These are phyloP conservation scores for Daldinia decipiens DNA, from an alignment of 495 filamentous ascomycete genomes.

Conservation along the genomic window DNA sequence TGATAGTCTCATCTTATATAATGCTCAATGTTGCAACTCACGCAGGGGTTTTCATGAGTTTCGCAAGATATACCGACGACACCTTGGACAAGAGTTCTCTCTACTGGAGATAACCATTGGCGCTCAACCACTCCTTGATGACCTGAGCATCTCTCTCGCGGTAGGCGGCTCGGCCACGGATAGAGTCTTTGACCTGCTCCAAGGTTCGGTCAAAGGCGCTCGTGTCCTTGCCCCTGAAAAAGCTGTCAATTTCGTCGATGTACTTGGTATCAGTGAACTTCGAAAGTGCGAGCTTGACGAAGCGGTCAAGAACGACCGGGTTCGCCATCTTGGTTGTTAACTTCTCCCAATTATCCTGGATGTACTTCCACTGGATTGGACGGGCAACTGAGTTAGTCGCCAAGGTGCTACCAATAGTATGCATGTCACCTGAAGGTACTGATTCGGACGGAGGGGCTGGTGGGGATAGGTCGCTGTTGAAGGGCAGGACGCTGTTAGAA, in stretches of 20 bases:
- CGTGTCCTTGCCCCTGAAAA: slow-evolving; percentile 86
- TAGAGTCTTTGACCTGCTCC: slow-evolving; percentile 80
- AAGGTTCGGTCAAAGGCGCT: slow-evolving; percentile 82
- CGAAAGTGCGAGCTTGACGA: slow-evolving; percentile 77
- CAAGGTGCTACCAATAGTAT: slow-evolving; percentile 77
- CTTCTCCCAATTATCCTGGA: slow-evolving; percentile 79
- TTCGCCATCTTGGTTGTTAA: slow-evolving; percentile 77
- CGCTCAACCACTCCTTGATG: slow-evolving; percentile 76
- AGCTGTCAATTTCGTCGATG: slow-evolving; percentile 79
- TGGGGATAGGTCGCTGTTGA: slow-evolving; percentile 79
- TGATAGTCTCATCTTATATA: background rate
- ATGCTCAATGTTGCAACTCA: background rate
- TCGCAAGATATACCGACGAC: background rate
- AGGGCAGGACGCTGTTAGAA: slow-evolving; percentile 75
- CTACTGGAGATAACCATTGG: slow-evolving; percentile 65
- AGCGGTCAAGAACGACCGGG: slow-evolving; percentile 87
- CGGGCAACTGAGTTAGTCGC: slow-evolving; percentile 76
- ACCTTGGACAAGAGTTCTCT: background rate
- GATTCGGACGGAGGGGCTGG: slow-evolving; percentile 57
- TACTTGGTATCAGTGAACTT: slow-evolving; percentile 77
- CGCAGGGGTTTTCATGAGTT: background rate
- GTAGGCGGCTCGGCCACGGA: slow-evolving; percentile 80
- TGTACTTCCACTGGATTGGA: slow-evolving; percentile 80
- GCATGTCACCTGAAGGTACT: slow-evolving; percentile 76
- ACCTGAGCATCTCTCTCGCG: slow-evolving; percentile 73